Evolutionary conservation across 495 filamentous ascomycete genomes (phyloP).

Genomic region (Aspergillus coremiiformis): DNA sequence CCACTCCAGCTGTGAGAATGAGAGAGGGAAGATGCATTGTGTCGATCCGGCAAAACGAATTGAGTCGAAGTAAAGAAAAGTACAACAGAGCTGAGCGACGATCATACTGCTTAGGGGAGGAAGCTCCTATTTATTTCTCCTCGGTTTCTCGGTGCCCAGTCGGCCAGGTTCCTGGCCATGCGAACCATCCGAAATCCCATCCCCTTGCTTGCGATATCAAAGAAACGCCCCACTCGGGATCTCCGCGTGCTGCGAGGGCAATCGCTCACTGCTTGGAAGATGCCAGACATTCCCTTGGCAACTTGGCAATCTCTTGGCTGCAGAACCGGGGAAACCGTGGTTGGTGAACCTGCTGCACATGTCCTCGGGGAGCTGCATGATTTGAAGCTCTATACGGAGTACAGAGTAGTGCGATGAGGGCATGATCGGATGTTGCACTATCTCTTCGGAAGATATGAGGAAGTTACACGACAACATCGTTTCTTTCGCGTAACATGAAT

Average conservation of each 20-base stretch:
- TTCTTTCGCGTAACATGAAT: no score
- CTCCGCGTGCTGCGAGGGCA: not conserved
- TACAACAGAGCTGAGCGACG: not conserved
- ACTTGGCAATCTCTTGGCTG: not conserved
- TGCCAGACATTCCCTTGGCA: not conserved
- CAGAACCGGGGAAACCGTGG: not conserved
- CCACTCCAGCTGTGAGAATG: constrained; percentile 11
- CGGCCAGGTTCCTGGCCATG: not conserved
- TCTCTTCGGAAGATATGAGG: no score
- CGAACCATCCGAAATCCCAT: not conserved
- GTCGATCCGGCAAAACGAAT: not conserved
- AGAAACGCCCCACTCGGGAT: not conserved
- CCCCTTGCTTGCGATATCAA: not conserved
- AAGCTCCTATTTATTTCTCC: not conserved
- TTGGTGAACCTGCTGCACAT: not conserved
- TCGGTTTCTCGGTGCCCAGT: not conserved
- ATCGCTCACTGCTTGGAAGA: not conserved
- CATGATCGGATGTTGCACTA: no score
- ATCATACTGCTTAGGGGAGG: not conserved
- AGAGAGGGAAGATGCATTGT: constrained; percentile 12
- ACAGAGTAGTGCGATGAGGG: no score
- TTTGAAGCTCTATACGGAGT: not conserved
- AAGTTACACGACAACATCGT: no score
- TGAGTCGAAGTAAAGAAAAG: not conserved
- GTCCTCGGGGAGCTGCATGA: not conserved